Evolutionary conservation across 805 yeast genomes (phyloP).

Genomic region (Phaffomyces opuntiae): DNA sequence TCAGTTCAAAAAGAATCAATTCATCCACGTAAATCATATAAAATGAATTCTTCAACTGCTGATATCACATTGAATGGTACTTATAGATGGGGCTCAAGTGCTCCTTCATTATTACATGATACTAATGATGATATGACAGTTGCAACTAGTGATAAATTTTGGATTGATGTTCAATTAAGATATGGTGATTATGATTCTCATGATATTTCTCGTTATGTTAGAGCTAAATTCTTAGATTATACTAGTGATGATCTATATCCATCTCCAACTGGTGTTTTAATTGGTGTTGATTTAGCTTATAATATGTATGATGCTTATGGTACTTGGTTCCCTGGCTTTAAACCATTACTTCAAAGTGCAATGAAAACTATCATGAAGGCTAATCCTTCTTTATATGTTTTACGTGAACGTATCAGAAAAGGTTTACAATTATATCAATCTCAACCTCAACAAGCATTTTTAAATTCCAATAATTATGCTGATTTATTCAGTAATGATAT

Average conservation of each 20-base stretch:
- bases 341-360: conserved; percentile 83
- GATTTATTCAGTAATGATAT: conserved; percentile 81
- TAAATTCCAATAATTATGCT: conserved; percentile 83
- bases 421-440: conserved; percentile 91
- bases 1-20: conserved; percentile 84
- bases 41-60: conserved; percentile 94
- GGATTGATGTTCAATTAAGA: conserved; percentile 92
- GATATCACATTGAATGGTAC: conserved; percentile 75
- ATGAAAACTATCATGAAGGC: conserved; percentile 92
- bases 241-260: conserved; percentile 89
- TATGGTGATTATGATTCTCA: conserved; percentile 98
- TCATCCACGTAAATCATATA: conserved; percentile 95
- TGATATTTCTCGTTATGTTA: conserved; percentile 86
- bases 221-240: conserved; percentile 90
- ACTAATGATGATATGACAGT: conserved; percentile 56
- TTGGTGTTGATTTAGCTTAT: conserved; percentile 90
- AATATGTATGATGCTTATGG: conserved; percentile 97
- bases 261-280: conserved; percentile 84
- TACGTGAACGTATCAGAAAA: conserved; percentile 89
- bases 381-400: conserved; percentile 85
- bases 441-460: conserved; percentile 85
- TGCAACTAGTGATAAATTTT: conserved; percentile 59
- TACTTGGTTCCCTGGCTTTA: conserved; percentile 94
- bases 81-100: conserved; percentile 74
- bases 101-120: conserved; percentile 75